Base-by-base conservation (phyloP, 768 basidiomycete genomes). In the Candolleomyces aberdarensis region DNA sequence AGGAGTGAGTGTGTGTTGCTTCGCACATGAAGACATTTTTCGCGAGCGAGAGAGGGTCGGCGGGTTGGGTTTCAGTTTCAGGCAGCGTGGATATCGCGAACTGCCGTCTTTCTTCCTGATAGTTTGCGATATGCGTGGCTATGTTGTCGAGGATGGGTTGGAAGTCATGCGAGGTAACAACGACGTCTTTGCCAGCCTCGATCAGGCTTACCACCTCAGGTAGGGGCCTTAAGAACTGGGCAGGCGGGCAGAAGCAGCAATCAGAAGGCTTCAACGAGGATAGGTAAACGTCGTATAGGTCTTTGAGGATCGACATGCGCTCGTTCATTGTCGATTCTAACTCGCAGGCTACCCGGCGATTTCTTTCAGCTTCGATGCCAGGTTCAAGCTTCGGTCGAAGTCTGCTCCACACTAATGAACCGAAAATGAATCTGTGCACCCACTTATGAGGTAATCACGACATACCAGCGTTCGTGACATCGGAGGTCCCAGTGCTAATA, bases 381-480 rank as follows among this genome's bases (percentile, higher is more conserved):
- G 52, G 36, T 53, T 73, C 69, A 0, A 73, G 63, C n/a, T 50
- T 48, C 3, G 66, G 65, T 31, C 54, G 62, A 40, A 73, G 64
- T 29, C 60, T 63, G 3, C 58, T 66, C 72, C 72, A 71, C 29
- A 59, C 72, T 73, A 52, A 43, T 36, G 54, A 39, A 31, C 2
- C 15, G 29, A 7, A 39, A n/a, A 19, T 41, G 49, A 49, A 9
- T 47, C 17, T 5, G 50, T 22, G 26, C 0, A 20, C 15, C 2
- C 8, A 46, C 10, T 20, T 6, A 31, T 36, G n/a, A 11, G 43
- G 13, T 22, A 20, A 13, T 36, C 14, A 29, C 20, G 22, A 40
- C 53, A 3, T 61, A 75, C 74, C 63, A 20, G 66, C 67, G 22
- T 71, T 70, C 4, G 71, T 74, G 19, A 75, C 44, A 39, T 57